Base-by-base conservation (phyloP, 2,329 filamentous ascomycete genomes). In the Colletotrichum tofieldiae region DNA sequence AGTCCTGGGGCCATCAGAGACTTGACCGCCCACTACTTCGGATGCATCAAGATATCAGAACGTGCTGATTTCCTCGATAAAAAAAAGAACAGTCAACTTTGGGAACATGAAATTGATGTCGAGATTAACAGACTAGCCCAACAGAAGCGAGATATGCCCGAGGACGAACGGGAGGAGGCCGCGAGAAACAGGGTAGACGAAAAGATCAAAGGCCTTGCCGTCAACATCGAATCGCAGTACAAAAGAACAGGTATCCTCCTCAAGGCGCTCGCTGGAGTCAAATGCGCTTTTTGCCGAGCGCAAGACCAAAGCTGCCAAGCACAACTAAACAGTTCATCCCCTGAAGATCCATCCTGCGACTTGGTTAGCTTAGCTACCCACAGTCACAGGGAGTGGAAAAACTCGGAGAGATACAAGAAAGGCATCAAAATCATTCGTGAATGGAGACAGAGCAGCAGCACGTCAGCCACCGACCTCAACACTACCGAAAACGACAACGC, bases 21-120 rank as follows among this genome's bases (percentile, higher is more conserved):
- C 29, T 35, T 54, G 7, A 23, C 41, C 2, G n/a, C 29, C 4
- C 67, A 71, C 3, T 71, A 71, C 41, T 56, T 67, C 23, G 63
- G 63, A 29, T 71, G 67, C 47, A 71, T 71, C 14, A 23, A 61
- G 16, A 60, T 67, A 14, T 29, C 37, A 5, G 54, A 67, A 20
- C 47, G 67, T 2, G 11, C 56, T 6, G 7, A 41, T 1, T 71
- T 71, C 39, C n/a, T 71, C 9, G n/a, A 56, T 47, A 55, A 16
- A 11, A 2, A 26, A 5, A 20, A 14, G 35, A 61, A 43, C 12
- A 20, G 8, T 2, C 9, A 16, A 3, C 37, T 43, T 5, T 59
- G 45, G 63, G 23, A 61, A 6, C 8, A 61, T 7, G 55, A 45
- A 12, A 6, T 41, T 5, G 2, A 56, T 20, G 14, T 29, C 12